phyloP scores from a whole-genome alignment of 176 grass and related monocot species.

The Aegilops umbellulata region DNA sequence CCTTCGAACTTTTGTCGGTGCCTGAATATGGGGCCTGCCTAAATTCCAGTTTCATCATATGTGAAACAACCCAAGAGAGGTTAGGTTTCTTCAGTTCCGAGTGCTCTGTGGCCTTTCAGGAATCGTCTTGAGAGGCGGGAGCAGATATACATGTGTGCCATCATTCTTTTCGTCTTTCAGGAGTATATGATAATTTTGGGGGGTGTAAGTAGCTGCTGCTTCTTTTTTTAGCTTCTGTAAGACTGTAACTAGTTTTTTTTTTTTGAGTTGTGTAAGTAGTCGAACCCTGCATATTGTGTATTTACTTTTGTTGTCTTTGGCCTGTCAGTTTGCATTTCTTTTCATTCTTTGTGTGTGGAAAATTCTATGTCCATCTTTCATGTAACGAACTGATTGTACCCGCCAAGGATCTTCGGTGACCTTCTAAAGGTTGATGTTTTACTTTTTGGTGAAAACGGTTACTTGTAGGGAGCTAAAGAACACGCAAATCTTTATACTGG shows the following conservation, averaged over 20 bases:
- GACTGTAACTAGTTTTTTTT: background rate
- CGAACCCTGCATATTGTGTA: background rate
- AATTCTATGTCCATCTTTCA: background rate
- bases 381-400: background rate
- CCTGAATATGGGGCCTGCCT: background rate
- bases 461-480: too few species aligned
- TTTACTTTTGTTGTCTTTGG: background rate
- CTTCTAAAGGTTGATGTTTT: too few species aligned
- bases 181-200: slow-evolving; percentile 25
- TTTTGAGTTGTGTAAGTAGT: slow-evolving; percentile 12
- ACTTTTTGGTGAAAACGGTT: too few species aligned
- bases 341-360: background rate
- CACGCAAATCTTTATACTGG: too few species aligned
- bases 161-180: slow-evolving; percentile 23
- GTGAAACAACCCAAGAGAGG: slow-evolving; percentile 26
- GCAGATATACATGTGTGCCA: slow-evolving; percentile 12
- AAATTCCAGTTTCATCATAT: slow-evolving; percentile 7
- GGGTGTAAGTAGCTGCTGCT: slow-evolving; percentile 4
- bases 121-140: background rate
- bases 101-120: background rate
- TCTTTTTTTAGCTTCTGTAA: background rate
- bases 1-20: background rate
- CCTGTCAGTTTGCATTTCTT: slow-evolving; percentile 10
- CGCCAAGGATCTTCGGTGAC: too few species aligned
- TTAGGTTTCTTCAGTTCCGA: slow-evolving; percentile 9